Evolutionary conservation across 306 rosid genomes (phyloP), one percentile per base, ranked within the genome.

Genomic region (Crataegus laevigata): DNA sequence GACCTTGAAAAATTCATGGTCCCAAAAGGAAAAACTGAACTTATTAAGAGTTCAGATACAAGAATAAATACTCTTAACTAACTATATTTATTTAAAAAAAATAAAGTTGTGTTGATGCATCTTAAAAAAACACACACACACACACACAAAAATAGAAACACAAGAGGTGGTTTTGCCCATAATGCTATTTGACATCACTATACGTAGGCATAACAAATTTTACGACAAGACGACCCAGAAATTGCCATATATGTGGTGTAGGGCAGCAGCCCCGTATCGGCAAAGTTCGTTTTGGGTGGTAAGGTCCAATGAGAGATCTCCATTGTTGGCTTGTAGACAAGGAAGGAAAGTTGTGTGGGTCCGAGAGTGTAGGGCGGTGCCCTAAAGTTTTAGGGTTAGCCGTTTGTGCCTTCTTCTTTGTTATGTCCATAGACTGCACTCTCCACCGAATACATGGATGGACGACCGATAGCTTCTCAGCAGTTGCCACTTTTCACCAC

Each of bases 281-380:
- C 5, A 40, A 61, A 71, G 87, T 29, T 64, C 74, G 74, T 68
- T 50, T 0, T 17, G 25, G 61, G 61, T 55, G 66, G 50, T 63
- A 80, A 83, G 89, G 47, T 17, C 85, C 84, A 57, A 13, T 1
- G 24, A 42, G 58, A 76, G 69, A 72, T 22, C 85, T 75, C 80
- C 5, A 75, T 79, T 77, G 89, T 83, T 87, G 89, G 93, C 81
- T 79, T 64, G 63, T 19, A 73, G 68, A 62, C 69, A 60, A 61
- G 18, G 84, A 54, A 66, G 69, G 60, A 61, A 61, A 72, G 59
- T 59, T 40, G 26, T 18, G 68, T 59, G 68, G 68, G 45, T 4
- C 69, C 50, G 9, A 61, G 38, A 26, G 1, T 6, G 38, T 14
- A 61, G 66, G 38, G 11, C 18, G 30, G 38, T 26, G 36, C 34